Conservation (phyloP, 805 yeast species). For the Kregervanrija fluxuum region DNA sequence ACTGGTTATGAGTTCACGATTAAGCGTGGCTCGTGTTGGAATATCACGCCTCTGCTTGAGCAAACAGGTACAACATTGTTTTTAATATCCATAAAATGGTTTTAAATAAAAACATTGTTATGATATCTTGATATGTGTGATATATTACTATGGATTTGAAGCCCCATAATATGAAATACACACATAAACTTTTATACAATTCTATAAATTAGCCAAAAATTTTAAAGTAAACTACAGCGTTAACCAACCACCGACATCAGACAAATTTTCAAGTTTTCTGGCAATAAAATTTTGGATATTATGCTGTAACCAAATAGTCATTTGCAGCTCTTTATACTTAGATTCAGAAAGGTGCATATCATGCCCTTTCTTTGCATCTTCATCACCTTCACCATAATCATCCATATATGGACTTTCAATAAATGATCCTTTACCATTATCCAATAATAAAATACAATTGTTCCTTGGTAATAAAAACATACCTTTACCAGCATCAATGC, state of each 20-base stretch:
- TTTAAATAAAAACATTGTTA: too few species aligned
- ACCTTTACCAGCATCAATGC: slow-evolving; percentile 57
- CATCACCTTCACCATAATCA: slow-evolving; percentile 78
- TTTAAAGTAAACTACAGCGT: slow-evolving; percentile 40
- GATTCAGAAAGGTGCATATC: slow-evolving; percentile 57
- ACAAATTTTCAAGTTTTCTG: slow-evolving; percentile 66
- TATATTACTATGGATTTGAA: too few species aligned
- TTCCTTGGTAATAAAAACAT: slow-evolving; percentile 67
- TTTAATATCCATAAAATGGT: too few species aligned
- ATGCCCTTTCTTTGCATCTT: slow-evolving; percentile 62
- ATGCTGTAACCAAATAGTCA: slow-evolving; percentile 71
- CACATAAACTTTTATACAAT: neutral
- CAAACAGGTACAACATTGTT: too few species aligned
- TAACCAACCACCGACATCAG: slow-evolving; percentile 96
- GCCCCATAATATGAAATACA: neutral
- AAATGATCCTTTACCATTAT: slow-evolving; percentile 78
- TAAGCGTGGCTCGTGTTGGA: too few species aligned
- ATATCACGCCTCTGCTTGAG: too few species aligned
- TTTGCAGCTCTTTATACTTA: slow-evolving; percentile 59
- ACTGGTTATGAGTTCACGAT: too few species aligned
- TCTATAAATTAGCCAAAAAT: neutral
- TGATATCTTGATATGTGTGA: too few species aligned
- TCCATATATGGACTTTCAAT: slow-evolving; percentile 79
- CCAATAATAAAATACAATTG: slow-evolving; percentile 53
- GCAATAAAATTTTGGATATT: slow-evolving; percentile 72